Evolutionary conservation across 176 grass and related monocot species (phyloP), one percentile per base, ranked within the genome.

Genomic region (Microstegium vimineum): DNA sequence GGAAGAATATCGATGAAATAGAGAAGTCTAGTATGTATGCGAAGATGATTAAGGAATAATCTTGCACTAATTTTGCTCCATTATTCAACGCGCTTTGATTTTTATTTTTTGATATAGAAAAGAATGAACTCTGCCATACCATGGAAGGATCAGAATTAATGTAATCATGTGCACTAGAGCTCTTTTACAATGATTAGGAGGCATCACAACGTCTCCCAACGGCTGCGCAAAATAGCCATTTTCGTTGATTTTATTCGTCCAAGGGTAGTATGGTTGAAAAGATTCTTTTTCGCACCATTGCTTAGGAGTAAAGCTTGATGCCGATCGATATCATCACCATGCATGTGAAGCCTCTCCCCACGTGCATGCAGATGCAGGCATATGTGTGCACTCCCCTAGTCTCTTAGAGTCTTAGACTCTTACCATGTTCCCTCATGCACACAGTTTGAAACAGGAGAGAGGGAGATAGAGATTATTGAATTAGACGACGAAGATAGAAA

Each of bases 351-450:
- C 76, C 69, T n/a, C n/a, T 84, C 47, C 62, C 75, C 76, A 80
- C n/a, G n/a, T n/a, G n/a, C 76, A 51, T 75, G 75, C 38, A 43
- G 12, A 69, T 40, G 68, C 67, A 83, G 15, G 56, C 72, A 16
- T n/a, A n/a, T n/a, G n/a, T n/a, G n/a, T 78, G 56, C 66, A 83
- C 62, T 66, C 49, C 41, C 41, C 43, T 45, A 17, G 46, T 52
- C n/a, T n/a, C n/a, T n/a, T n/a, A n/a, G n/a, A n/a, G n/a, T 47
- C 59, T 71, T 36, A 82, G n/a, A n/a, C n/a, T n/a, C n/a, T n/a
- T n/a, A n/a, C n/a, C 78, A 81, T 71, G 82, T 84, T 89, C 87
- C 63, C 47, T 12, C 81, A 69, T 75, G 83, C 78, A 82, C 56
- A 72, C 34, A 78, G 42, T 82, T 82, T 85, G 56, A 79, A 79